These are phyloP conservation scores for Blastobotrys parvus DNA, from an alignment of 805 yeast species.

Conservation along the genomic window DNA sequence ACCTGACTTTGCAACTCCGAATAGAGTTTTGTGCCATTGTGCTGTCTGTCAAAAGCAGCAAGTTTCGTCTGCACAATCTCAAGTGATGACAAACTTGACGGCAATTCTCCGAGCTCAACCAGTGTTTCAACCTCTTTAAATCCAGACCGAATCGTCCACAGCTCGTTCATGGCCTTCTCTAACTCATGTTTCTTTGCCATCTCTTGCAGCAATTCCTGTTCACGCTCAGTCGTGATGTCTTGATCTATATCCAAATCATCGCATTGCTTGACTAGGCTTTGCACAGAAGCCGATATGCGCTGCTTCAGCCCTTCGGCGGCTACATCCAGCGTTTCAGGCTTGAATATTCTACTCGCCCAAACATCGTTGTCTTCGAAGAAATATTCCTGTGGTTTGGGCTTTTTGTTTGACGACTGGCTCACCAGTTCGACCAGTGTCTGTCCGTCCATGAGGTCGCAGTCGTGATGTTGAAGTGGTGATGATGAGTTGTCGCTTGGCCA, in stretches of 20 bases:
- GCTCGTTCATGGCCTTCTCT: conserved; percentile 11
- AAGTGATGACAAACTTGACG: conserved; percentile 12
- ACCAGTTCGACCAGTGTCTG: neutral
- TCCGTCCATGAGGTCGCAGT: neutral
- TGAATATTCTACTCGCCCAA: conserved; percentile 1
- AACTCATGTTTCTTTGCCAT: conserved; percentile 2
- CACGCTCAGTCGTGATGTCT: conserved; percentile 7
- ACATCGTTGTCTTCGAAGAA: conserved; percentile 1
- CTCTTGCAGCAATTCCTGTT: conserved; percentile 4
- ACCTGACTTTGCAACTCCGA: neutral
- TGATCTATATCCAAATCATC: neutral
- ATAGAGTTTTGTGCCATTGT: neutral
- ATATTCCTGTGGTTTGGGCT: neutral
- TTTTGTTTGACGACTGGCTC: neutral
- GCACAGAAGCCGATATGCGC: neutral
- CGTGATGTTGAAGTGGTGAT: neutral
- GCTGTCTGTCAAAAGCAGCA: conserved; percentile 5
- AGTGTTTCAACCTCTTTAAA: conserved; percentile 16
- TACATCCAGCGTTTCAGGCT: neutral
- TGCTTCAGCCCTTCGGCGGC: neutral
- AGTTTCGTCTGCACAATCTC: conserved; percentile 9
- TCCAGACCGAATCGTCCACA: conserved; percentile 18
- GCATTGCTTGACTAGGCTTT: neutral
- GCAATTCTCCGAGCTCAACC: conserved; percentile 14
- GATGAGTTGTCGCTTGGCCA: neutral